Conservation (phyloP, 108 stramenopile species). For the Cyclostephanos tholiformis region DNA sequence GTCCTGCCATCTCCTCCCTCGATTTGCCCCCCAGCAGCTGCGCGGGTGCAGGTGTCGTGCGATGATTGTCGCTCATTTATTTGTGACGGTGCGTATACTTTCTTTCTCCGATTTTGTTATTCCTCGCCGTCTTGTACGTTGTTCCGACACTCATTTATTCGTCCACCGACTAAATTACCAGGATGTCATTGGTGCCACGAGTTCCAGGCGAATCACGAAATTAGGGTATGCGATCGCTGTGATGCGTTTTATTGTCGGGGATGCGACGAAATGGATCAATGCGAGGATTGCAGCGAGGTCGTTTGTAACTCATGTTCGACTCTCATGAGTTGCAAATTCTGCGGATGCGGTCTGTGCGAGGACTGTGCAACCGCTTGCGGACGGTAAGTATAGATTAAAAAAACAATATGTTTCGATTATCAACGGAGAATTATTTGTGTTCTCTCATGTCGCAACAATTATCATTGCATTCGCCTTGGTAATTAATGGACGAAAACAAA, state of each 20-base stretch:
- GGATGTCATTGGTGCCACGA: conserved; percentile 93
- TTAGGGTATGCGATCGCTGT: conserved; percentile 92
- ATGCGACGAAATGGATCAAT: conserved; percentile 95
- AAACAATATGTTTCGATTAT: background rate
- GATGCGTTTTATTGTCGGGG: conserved; percentile 88
- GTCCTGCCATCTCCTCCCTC: conserved; percentile 22
- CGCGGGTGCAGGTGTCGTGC: conserved; percentile 82
- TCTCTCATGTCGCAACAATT: background rate
- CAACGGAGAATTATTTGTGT: background rate
- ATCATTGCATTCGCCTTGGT: background rate
- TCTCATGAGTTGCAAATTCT: conserved; percentile 90
- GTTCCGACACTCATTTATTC: background rate
- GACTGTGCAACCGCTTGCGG: conserved; percentile 94
- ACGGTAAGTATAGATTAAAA: conserved; percentile 55
- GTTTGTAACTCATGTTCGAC: conserved; percentile 88
- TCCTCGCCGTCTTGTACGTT: background rate
- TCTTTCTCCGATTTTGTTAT: background rate
- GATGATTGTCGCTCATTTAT: conserved; percentile 88
- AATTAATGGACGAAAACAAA: background rate
- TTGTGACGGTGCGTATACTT: conserved; percentile 57
- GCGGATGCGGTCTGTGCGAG: conserved; percentile 90
- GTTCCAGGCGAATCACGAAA: conserved; percentile 92
- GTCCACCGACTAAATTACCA: background rate
- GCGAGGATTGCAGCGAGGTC: conserved; percentile 92
- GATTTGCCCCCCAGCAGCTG: conserved; percentile 23